Evolutionary conservation across 371 early-diverging fungal species (phyloP).

Genomic region (Mortierella sp.): DNA sequence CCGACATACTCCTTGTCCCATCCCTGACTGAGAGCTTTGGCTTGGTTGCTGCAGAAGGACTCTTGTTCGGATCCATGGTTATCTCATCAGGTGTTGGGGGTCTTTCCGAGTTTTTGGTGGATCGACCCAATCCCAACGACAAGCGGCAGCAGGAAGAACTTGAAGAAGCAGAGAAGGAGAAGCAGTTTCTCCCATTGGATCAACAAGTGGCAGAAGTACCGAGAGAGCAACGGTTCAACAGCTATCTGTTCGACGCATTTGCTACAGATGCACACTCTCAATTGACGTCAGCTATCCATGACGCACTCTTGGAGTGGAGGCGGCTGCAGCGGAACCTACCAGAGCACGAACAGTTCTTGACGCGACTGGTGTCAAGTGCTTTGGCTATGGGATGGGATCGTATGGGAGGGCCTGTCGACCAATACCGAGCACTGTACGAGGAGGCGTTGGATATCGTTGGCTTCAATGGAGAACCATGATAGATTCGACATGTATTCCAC

Average conservation of each 20-base stretch:
- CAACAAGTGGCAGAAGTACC: constrained; percentile 27
- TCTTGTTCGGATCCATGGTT: constrained; percentile 69
- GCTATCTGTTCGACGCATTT: constrained; percentile 63
- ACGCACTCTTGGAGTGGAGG: constrained; percentile 58
- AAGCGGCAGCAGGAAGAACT: constrained; percentile 10
- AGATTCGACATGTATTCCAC: too few relatives aligned
- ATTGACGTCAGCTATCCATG: constrained; percentile 59
- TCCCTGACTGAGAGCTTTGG: constrained; percentile 71
- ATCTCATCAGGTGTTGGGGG: constrained; percentile 70
- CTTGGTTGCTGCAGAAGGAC: constrained; percentile 70
- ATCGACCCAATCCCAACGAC: constrained; percentile 56
- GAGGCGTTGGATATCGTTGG: constrained; percentile 39
- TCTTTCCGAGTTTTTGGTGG: constrained; percentile 65
- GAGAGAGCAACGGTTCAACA: constrained; percentile 60
- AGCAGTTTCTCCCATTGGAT: constrained; percentile 31
- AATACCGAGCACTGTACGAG: constrained; percentile 60
- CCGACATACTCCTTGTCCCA: constrained; percentile 71
- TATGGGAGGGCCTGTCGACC: constrained; percentile 58
- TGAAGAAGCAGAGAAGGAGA: constrained; percentile 21
- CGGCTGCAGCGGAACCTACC: constrained; percentile 34
- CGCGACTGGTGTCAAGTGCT: constrained; percentile 64
- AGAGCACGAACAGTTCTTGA: constrained; percentile 62
- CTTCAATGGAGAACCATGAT: constrained; percentile 14
- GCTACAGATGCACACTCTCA: constrained; percentile 22
- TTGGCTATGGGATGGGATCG: constrained; percentile 68